phyloP scores from a whole-genome alignment of 1,284 basidiomycete species.

The Sanguinoderma infundibulare region DNA sequence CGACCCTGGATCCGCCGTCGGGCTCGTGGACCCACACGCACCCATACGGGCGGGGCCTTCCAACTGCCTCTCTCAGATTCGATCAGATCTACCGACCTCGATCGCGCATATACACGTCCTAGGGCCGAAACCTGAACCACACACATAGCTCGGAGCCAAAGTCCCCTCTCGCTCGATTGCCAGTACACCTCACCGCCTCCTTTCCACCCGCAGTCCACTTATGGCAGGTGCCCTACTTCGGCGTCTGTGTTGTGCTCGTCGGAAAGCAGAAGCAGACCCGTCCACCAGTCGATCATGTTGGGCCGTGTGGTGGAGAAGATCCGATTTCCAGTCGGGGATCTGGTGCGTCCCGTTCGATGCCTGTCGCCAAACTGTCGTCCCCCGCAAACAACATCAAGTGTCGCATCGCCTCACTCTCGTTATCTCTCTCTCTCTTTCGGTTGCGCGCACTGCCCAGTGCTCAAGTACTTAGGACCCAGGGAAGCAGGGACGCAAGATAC shows the following conservation, averaged over 20 bases:
- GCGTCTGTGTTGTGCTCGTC: background rate
- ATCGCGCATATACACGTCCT: background rate
- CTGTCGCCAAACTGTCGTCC: background rate
- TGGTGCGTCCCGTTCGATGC: background rate
- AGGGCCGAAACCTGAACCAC: background rate
- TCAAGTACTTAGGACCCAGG: background rate
- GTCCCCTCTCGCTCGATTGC: background rate
- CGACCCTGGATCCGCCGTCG: background rate
- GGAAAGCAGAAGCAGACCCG: background rate
- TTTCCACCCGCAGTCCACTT: background rate
- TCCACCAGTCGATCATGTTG: background rate
- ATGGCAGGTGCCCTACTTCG: background rate
- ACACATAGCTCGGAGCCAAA: background rate
- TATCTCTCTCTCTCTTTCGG: no score
- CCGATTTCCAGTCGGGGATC: background rate
- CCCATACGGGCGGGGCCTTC: background rate
- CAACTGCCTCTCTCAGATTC: background rate
- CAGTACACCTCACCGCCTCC: background rate
- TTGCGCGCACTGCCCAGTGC: background rate
- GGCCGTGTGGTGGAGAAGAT: background rate
- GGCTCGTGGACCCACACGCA: conserved; percentile 1
- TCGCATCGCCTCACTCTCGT: background rate
- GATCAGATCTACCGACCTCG: background rate
- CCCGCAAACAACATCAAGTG: background rate
- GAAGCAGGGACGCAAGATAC: background rate